phyloP scores from a whole-genome alignment of 2,329 filamentous ascomycete genomes.

The Trichoderma gracile region DNA sequence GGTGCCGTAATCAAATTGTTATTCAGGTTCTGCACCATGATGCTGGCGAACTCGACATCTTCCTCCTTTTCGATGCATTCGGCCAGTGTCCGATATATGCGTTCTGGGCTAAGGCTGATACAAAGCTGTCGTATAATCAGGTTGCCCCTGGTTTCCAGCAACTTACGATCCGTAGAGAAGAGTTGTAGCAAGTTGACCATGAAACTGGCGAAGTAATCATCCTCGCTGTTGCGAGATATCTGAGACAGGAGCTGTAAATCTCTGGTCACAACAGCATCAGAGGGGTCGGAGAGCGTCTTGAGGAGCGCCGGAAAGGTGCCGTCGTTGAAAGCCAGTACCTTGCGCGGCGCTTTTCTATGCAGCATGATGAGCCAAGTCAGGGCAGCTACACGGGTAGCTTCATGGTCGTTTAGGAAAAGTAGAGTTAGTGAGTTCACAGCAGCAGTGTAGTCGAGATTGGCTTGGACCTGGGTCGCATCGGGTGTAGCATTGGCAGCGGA shows the following conservation, averaged over 20 bases:
- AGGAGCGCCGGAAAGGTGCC: conserved; percentile 94
- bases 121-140: conserved; percentile 95
- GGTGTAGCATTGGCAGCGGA: conserved; percentile 47
- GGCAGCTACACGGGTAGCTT: conserved; percentile 90
- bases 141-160: conserved; percentile 91
- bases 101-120: conserved; percentile 86
- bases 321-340: conserved; percentile 93
- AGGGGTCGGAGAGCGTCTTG: conserved; percentile 93
- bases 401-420: conserved; percentile 94
- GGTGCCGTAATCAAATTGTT: conserved; percentile 98
- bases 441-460: conserved; percentile 91
- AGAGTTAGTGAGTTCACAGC: conserved; percentile 91
- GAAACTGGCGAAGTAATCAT: conserved; percentile 96
- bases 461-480: conserved; percentile 47
- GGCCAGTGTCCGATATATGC: conserved; percentile 92
- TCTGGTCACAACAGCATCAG: conserved; percentile 92
- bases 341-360: conserved; percentile 89
- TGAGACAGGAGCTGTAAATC: conserved; percentile 92
- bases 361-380: conserved; percentile 98
- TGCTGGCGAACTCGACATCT: conserved; percentile 96
- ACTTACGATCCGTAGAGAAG: conserved; percentile 88
- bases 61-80: conserved; percentile 98
- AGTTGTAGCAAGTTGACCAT: conserved; percentile 96
- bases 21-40: conserved; percentile 99
- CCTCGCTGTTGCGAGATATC: conserved; percentile 93